These are phyloP conservation scores for Ambrosiella cleistominuta DNA, from an alignment of 2,329 filamentous ascomycete species.

Conservation along the genomic window DNA sequence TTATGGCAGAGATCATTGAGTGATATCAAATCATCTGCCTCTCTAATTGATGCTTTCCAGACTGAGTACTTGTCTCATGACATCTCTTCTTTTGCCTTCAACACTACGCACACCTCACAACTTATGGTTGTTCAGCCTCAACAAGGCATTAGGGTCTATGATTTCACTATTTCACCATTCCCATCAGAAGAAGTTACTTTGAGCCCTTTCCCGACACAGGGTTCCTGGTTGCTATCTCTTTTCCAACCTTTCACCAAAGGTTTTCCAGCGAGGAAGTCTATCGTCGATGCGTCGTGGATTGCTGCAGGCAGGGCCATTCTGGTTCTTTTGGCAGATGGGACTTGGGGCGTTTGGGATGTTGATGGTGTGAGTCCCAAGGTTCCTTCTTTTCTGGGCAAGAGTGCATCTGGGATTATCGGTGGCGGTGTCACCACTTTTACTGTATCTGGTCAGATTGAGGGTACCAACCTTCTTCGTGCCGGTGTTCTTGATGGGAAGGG, in stretches of 20 bases:
- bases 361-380: conserved; percentile 36
- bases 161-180: conserved; percentile 37
- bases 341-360: conserved; percentile 53
- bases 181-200: conserved; percentile 32
- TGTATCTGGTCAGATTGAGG: conserved; percentile 41
- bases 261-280: conserved; percentile 34
- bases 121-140: conserved; percentile 37
- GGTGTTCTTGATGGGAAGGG: conserved; percentile 21
- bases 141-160: conserved; percentile 43
- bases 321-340: conserved; percentile 41
- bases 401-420: conserved; percentile 35
- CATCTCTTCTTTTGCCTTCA: conserved; percentile 40
- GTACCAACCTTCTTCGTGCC: conserved; percentile 36
- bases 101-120: conserved; percentile 39
- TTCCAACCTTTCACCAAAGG: conserved; percentile 38
- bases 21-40: conserved; percentile 16
- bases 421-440: conserved; percentile 42
- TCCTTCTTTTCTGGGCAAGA: conserved; percentile 30
- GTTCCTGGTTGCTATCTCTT: conserved; percentile 46
- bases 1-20: conserved; percentile 41
- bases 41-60: conserved; percentile 35
- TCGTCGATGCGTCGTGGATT: conserved; percentile 47
- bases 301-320: conserved; percentile 41
- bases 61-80: conserved; percentile 39
- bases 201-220: conserved; percentile 36